These are phyloP conservation scores for Agrocybe pediades DNA, from an alignment of 768 basidiomycete species.

Conservation along the genomic window DNA sequence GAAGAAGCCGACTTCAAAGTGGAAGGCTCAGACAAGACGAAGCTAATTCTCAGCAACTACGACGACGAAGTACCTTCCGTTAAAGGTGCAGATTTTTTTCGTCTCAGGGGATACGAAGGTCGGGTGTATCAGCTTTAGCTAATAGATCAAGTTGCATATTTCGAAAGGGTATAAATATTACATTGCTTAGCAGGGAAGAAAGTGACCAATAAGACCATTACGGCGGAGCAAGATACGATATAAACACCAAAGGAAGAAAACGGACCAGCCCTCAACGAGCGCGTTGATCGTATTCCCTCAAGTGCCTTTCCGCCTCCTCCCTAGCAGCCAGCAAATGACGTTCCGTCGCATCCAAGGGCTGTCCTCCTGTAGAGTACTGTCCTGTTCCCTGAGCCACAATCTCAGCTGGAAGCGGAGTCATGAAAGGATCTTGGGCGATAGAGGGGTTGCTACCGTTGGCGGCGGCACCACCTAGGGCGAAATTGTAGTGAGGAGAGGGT, in stretches of 20 bases:
- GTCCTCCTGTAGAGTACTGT: not conserved
- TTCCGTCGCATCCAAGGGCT: not conserved
- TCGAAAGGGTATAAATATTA: not conserved
- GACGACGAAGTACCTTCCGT: not conserved
- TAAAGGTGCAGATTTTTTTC: slow-evolving; percentile 4
- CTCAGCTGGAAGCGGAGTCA: not conserved
- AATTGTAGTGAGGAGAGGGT: not conserved
- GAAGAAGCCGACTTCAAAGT: slow-evolving; percentile 23
- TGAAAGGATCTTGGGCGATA: not conserved
- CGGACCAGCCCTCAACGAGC: not conserved
- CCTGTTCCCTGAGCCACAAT: not conserved
- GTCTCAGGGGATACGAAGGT: slow-evolving; percentile 34
- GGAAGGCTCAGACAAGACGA: not conserved
- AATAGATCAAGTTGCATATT: not conserved
- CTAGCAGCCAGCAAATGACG: not conserved
- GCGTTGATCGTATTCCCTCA: not conserved
- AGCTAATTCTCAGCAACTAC: slow-evolving; percentile 28
- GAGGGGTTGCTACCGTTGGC: not conserved
- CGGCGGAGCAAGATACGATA: too few relatives aligned
- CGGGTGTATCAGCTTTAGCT: slow-evolving; percentile 24
- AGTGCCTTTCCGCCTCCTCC: not conserved
- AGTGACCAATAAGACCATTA: not conserved
- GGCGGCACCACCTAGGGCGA: too few relatives aligned
- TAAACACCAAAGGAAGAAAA: not conserved
- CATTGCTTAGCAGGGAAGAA: too few relatives aligned